Base-by-base conservation (phyloP, 306 rosid genomes). In the Ochetophila trinervis region DNA sequence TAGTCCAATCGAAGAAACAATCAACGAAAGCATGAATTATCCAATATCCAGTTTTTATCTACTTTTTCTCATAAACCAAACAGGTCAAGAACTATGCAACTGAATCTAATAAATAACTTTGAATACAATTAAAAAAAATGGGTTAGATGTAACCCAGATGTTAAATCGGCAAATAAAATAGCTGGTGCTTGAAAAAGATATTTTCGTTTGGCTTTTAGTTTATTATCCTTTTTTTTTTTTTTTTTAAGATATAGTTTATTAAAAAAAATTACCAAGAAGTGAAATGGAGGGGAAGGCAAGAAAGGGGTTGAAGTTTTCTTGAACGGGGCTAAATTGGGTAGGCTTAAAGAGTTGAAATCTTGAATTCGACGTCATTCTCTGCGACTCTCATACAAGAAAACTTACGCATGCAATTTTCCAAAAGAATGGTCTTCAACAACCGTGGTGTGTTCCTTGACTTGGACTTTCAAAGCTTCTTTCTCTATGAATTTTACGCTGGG, bases 1-100 rank as follows among this genome's bases (percentile, higher is more conserved):
- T 34, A 19, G 47, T 35, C 12, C 69, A 72, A 57, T 45, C 69
- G 20, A 32, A n/a, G 27, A 64, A 60, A 64, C 32, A 56, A 74
- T 30, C 27, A 48, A 63, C 32, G 6, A 53, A 27, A 32, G 20
- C 34, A 52, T 53, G 40, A 17, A 50, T 15, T 60, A 60, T 51
- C 68, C 42, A 53, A 60, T 10, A 60, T 30, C 22, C 45, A 27
- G 19, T 49, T 20, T n/a, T 55, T 63, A 20, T 40, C 62, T 8
- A 45, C 51, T 50, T 66, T 56, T 23, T 44, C 73, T 52, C 57
- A 22, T 51, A 53, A 61, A 61, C 69, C 53, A 35, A 44, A 59
- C 63, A 37, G 53, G 30, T 5, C 53, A 60, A 40, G 10, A 40
- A 40, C 32, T 27, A 30, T 35, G 71, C 66, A 64, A 65, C 56